Percentiles rank a stretch among this genome's conserved stretches.
phyloP scores from a whole-genome alignment of 2,329 filamentous ascomycete genomes.

The Epichloe scottii region DNA sequence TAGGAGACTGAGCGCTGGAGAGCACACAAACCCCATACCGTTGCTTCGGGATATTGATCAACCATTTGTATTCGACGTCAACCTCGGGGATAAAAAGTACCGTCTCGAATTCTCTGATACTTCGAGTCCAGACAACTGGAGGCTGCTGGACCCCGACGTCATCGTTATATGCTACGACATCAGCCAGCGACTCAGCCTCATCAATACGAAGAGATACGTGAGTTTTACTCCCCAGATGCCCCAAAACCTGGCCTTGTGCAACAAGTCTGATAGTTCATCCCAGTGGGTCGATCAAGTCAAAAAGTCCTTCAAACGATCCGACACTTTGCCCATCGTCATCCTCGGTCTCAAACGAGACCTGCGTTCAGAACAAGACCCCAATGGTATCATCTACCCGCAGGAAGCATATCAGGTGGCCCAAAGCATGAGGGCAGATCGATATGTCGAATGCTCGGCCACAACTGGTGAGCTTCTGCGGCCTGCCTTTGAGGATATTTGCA shows the following conservation, averaged over 20 bases:
- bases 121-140: constrained; percentile 45
- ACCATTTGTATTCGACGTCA: constrained; percentile 46
- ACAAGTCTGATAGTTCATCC: neutral
- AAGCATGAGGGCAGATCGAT: constrained; percentile 47
- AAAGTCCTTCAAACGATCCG: constrained; percentile 31
- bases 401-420: constrained; percentile 46
- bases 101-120: constrained; percentile 50
- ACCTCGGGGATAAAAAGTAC: constrained; percentile 25
- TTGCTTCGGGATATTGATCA: constrained; percentile 46
- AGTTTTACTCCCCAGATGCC: constrained; percentile 13
- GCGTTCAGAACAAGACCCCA: constrained; percentile 43
- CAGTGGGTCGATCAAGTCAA: constrained; percentile 48
- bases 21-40: constrained; percentile 29
- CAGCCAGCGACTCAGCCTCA: constrained; percentile 42
- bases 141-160: constrained; percentile 42
- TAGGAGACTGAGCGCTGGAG: constrained; percentile 40
- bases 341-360: constrained; percentile 50
- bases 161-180: constrained; percentile 51
- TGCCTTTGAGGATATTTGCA: constrained; percentile 49
- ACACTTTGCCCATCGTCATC: constrained; percentile 40
- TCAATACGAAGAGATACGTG: constrained; percentile 45
- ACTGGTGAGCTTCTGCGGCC: constrained; percentile 46
- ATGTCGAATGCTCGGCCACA: constrained; percentile 50
- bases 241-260: constrained; percentile 3
- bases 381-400: constrained; percentile 48